These are phyloP conservation scores for Pseudogymnoascus sp. DNA, from an alignment of 2,329 filamentous ascomycete genomes.

Conservation along the genomic window DNA sequence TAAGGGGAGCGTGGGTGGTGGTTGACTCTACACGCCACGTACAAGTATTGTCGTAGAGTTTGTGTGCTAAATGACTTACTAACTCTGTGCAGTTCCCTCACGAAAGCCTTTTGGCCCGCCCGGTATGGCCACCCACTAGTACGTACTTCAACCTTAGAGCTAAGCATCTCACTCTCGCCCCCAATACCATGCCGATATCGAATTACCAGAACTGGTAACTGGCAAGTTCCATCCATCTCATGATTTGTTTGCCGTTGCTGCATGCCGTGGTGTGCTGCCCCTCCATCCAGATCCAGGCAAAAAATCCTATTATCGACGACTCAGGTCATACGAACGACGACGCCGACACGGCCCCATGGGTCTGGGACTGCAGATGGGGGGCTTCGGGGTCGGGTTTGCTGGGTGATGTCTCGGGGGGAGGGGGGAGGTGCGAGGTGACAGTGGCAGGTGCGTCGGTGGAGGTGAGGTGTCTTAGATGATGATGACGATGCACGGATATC, in stretches of 20 bases:
- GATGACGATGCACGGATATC: background rate
- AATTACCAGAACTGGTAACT: background rate
- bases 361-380: background rate
- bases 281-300: background rate
- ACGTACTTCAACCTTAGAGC: background rate
- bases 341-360: background rate
- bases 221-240: background rate
- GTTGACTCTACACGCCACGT: background rate
- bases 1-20: background rate
- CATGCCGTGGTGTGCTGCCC: background rate
- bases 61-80: too few species aligned
- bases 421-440: background rate
- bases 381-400: background rate
- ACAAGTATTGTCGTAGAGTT: background rate
- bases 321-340: background rate
- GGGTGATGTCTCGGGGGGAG: background rate
- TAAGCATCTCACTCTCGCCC: background rate
- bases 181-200: background rate
- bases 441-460: too few species aligned
- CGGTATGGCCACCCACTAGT: too few species aligned
- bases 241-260: background rate
- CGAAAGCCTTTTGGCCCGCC: too few species aligned
- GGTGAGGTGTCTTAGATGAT: background rate
- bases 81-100: too few species aligned
- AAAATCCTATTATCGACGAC: background rate